Percentiles rank a stretch among this genome's conserved stretches.
These are phyloP conservation scores for Starmera stellimalicola DNA, from an alignment of 1,139 yeast species.

Conservation along the genomic window DNA sequence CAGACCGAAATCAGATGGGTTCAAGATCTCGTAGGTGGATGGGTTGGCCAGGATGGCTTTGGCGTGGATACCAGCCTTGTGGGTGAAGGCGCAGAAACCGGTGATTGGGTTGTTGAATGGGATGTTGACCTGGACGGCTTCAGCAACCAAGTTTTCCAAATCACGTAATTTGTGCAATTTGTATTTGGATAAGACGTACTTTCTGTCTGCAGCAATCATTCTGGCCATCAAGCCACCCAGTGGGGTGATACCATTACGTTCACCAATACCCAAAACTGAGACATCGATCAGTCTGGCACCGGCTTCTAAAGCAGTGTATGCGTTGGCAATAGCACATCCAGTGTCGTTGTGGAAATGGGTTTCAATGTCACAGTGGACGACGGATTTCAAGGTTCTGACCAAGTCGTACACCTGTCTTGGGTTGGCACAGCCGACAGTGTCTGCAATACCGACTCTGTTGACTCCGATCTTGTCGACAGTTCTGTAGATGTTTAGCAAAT, in stretches of 20 bases:
- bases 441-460: slow-evolving; percentile 98
- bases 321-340: slow-evolving; percentile 98
- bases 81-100: slow-evolving; percentile 98
- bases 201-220: slow-evolving; percentile 98
- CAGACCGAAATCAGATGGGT: slow-evolving; percentile 92
- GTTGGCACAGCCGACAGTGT: slow-evolving; percentile 97
- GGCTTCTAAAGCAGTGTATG: slow-evolving; percentile 95
- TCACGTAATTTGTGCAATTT: slow-evolving; percentile 95
- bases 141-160: slow-evolving; percentile 91
- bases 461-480: slow-evolving; percentile 98
- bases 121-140: slow-evolving; percentile 91
- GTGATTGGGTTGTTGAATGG: slow-evolving; percentile 99
- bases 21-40: slow-evolving; percentile 91
- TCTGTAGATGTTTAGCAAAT: slow-evolving; percentile 87
- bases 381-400: slow-evolving; percentile 86
- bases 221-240: slow-evolving; percentile 98
- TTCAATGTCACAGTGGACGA: slow-evolving; percentile 94
- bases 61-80: slow-evolving; percentile 99
- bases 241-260: slow-evolving; percentile 97
- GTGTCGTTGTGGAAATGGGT: slow-evolving; percentile 99
- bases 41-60: slow-evolving; percentile 98
- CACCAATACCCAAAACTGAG: slow-evolving; percentile 95
- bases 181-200: slow-evolving; percentile 89
- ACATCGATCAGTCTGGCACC: slow-evolving; percentile 96
- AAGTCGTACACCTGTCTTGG: slow-evolving; percentile 98